Base-by-base conservation (phyloP, 805 yeast genomes). In the Yamadazyma tumulicola region DNA sequence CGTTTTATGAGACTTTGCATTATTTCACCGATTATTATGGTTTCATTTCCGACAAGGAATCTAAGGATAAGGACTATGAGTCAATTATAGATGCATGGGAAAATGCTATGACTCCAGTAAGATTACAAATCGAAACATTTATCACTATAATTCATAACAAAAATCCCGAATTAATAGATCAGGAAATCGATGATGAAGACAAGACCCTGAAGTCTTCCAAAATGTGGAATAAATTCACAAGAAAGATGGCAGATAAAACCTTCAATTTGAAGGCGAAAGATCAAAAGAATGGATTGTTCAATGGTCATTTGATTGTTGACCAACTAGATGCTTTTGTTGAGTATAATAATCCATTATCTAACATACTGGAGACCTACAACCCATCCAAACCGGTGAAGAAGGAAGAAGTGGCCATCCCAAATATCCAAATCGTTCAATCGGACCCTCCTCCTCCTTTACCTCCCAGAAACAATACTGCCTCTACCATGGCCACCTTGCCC, bases 31-130 rank as follows among this genome's bases (percentile, higher is more conserved):
- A 37, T 7, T 54, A 45, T 40, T 54, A 54, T 32, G 59, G 58
- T 4, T 51, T 61, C 22, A 25, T 62, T 23, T 22, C 39, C 11
- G 34, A 33, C 21, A 29, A 43, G 13, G 30, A 31, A 13, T 11
- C 20, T 4, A 19, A 17, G 2, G 5, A 19, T 14, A 22, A 31
- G 12, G 25, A 20, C 1, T 67, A 64, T 42, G 59, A 58, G n/a
- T 38, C 35, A 1, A 63, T 75, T 9, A 43, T 59, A 1, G 52
- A 58, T 4, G 51, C 55, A 15, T 75, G 76, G 72, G 64, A 67
- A 33, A 35, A 47, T 2, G 45, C 52, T 5, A 45, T 55, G 19
- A 60, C 72, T 5, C 55, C 64, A 5, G 60, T 63, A 0, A 55
- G 68, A 33, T 43, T 58, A 15, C 67, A 61, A 28, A 43, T 72